Conservation (phyloP, 768 basidiomycete species). For the Boletus reticulatus region DNA sequence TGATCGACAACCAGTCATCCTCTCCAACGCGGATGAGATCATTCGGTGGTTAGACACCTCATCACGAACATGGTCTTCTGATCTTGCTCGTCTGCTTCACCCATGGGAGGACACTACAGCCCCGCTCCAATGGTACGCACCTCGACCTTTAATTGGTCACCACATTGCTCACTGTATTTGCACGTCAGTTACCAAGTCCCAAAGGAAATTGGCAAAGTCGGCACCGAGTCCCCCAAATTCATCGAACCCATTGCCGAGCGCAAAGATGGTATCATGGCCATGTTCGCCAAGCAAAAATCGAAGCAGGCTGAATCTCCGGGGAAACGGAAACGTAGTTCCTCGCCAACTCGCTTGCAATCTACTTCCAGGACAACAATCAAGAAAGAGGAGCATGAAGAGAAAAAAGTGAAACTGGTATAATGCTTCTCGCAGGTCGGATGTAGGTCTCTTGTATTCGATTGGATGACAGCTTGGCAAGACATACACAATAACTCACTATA, state of each 20-base stretch:
- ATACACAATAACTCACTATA: neutral
- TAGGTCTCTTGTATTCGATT: neutral
- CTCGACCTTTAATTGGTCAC: neutral
- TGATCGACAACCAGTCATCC: conserved; percentile 83
- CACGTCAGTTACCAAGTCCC: conserved; percentile 79
- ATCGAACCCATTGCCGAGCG: conserved; percentile 76
- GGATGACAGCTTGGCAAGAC: neutral
- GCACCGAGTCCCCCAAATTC: conserved; percentile 77
- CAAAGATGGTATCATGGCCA: conserved; percentile 82
- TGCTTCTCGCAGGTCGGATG: neutral
- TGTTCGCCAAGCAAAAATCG: conserved; percentile 67
- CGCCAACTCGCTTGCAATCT: conserved; percentile 8
- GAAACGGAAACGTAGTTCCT: conserved; percentile 31
- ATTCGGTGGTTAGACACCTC: conserved; percentile 79
- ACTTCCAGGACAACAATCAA: neutral
- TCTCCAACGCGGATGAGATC: conserved; percentile 59
- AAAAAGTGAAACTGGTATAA: conserved; percentile 21
- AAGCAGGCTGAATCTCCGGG: conserved; percentile 11
- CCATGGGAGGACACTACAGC: conserved; percentile 51
- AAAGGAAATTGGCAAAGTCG: conserved; percentile 88
- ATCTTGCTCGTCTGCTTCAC: conserved; percentile 56
- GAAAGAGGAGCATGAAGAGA: conserved; percentile 16
- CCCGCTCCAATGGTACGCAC: conserved; percentile 66
- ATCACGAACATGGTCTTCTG: conserved; percentile 58
- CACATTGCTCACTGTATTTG: neutral